phyloP scores from a whole-genome alignment of 1,284 basidiomycete species.

The Phellopilus nigrolimitatus region DNA sequence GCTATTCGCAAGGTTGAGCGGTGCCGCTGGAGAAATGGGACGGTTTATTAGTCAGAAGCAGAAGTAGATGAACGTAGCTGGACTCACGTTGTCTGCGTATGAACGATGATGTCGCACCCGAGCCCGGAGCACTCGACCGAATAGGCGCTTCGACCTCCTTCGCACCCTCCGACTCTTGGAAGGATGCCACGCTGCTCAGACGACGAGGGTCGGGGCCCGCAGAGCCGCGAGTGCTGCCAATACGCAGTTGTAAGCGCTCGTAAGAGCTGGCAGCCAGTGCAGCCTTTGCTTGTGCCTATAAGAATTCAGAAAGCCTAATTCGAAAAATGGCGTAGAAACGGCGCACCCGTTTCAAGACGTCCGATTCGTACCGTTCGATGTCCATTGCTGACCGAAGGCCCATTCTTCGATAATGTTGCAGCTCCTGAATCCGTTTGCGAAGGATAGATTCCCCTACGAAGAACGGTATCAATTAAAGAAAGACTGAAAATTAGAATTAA shows the following conservation, averaged over 20 bases:
- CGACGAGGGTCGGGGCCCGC: slow-evolving; percentile 53
- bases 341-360: slow-evolving; percentile 68
- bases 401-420: slow-evolving; percentile 83
- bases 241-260: slow-evolving; percentile 45
- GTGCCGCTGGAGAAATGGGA: slow-evolving; percentile 44
- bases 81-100: slow-evolving; percentile 6
- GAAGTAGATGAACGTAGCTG: background rate
- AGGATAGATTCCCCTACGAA: slow-evolving; percentile 76
- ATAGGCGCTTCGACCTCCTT: slow-evolving; percentile 44
- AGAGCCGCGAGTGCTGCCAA: slow-evolving; percentile 46
- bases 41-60: slow-evolving; percentile 4
- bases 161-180: slow-evolving; percentile 43
- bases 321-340: slow-evolving; percentile 3
- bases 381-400: slow-evolving; percentile 82
- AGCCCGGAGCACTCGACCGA: slow-evolving; percentile 34
- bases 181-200: slow-evolving; percentile 32
- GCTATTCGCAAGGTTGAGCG: slow-evolving; percentile 83
- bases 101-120: slow-evolving; percentile 46
- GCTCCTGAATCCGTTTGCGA: slow-evolving; percentile 80
- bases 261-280: slow-evolving; percentile 48
- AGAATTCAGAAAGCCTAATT: slow-evolving; percentile 16
- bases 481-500: slow-evolving; percentile 4
- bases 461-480: slow-evolving; percentile 8
- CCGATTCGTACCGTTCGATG: slow-evolving; percentile 81
- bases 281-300: slow-evolving; percentile 55